These are phyloP conservation scores for Backusella luteola DNA, from an alignment of 192 early-diverging fungal genomes.

Conservation along the genomic window DNA sequence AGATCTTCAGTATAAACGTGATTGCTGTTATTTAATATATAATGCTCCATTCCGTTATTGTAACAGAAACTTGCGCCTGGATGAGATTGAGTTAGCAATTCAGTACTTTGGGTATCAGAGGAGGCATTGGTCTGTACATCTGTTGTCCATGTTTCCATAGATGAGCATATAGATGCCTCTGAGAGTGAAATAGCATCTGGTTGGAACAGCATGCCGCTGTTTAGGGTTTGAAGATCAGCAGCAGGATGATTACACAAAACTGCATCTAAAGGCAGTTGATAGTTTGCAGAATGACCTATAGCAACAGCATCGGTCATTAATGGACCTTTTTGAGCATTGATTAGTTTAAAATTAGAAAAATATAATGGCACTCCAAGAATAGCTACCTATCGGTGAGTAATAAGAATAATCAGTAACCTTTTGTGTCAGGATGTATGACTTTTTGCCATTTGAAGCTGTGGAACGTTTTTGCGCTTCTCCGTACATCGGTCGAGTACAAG, in stretches of 20 bases:
- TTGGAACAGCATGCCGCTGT: not conserved
- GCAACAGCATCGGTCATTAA: not conserved
- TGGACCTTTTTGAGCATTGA: not conserved
- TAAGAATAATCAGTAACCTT: not conserved
- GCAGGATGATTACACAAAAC: not conserved
- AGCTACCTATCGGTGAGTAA: not conserved
- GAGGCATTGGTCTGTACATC: not conserved
- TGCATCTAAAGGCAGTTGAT: not conserved
- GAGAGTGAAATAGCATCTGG: not conserved
- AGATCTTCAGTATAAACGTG: not conserved
- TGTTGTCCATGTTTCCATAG: slow-evolving; percentile 2
- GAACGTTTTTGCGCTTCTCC: not conserved
- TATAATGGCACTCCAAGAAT: not conserved
- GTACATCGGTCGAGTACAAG: not conserved
- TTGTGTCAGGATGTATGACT: not conserved
- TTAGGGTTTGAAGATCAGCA: not conserved
- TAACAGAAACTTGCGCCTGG: not conserved
- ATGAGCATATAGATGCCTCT: not conserved
- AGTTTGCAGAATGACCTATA: slow-evolving; percentile 3
- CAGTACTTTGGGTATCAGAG: not conserved
- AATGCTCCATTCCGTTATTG: not conserved
- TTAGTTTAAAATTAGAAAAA: not conserved
- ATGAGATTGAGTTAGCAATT: not conserved
- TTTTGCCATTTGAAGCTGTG: slow-evolving; percentile 3
- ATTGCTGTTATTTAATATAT: not conserved